These are phyloP conservation scores for Penicillium roqueforti DNA, from an alignment of 495 filamentous ascomycete genomes.

Conservation along the genomic window DNA sequence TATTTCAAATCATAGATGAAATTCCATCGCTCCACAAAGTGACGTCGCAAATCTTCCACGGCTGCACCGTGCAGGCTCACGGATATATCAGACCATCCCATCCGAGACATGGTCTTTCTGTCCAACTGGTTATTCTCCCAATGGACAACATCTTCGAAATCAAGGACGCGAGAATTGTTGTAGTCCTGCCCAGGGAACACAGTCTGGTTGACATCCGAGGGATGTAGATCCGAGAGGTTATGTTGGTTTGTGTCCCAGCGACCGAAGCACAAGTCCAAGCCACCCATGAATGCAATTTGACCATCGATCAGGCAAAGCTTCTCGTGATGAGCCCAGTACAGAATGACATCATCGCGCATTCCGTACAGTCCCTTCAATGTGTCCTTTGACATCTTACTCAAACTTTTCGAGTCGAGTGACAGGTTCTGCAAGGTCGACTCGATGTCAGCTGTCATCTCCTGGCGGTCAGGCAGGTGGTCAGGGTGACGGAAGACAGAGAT, in stretches of 20 bases:
- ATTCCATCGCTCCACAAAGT: constrained; percentile 91
- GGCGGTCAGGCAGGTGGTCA: constrained; percentile 75
- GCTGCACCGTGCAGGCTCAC: constrained; percentile 76
- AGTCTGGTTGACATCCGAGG: constrained; percentile 64
- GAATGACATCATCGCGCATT: constrained; percentile 68
- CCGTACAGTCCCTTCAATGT: constrained; percentile 76
- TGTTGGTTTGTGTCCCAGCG: constrained; percentile 68
- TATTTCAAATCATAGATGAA: constrained; percentile 89
- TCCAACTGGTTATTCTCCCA: constrained; percentile 87
- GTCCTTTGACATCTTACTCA: constrained; percentile 59
- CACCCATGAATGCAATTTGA: constrained; percentile 83
- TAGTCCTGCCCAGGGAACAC: constrained; percentile 92
- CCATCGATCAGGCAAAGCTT: constrained; percentile 86
- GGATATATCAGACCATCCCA: constrained; percentile 93
- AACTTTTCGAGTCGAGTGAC: constrained; percentile 46
- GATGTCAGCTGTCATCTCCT: constrained; percentile 50
- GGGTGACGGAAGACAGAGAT: constrained; percentile 91
- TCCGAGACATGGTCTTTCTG: constrained; percentile 71
- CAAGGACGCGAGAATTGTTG: constrained; percentile 84
- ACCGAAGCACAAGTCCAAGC: constrained; percentile 57
- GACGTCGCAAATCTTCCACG: constrained; percentile 68
- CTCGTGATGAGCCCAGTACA: constrained; percentile 97
- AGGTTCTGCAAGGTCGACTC: constrained; percentile 49
- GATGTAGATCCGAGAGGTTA: constrained; percentile 81
- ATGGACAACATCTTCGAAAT: constrained; percentile 80